Conservation (phyloP, 306 rosid species). For the Cyamopsis tetragonoloba region DNA sequence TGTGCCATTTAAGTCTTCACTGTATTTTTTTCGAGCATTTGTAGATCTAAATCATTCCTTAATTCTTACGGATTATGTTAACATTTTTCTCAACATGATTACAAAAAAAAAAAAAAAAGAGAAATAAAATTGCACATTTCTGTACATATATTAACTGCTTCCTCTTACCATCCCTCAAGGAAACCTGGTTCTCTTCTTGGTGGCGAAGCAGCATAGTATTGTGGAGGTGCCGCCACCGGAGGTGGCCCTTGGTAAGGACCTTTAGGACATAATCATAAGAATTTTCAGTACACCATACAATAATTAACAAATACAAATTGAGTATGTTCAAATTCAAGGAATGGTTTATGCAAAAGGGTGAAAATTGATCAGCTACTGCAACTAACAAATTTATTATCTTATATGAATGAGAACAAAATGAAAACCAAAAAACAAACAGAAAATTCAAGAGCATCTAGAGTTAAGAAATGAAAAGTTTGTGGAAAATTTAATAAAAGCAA, state of each 20-base stretch:
- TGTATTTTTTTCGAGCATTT: no score
- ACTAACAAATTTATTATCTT: not conserved
- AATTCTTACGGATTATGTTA: no score
- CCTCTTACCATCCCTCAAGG: slow-evolving; percentile 47
- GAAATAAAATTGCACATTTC: no score
- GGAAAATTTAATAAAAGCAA: not conserved
- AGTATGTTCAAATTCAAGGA: not conserved
- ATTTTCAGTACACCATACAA: not conserved
- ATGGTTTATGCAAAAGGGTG: not conserved
- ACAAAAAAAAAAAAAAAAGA: no score
- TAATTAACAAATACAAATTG: not conserved
- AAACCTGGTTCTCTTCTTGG: slow-evolving; percentile 38
- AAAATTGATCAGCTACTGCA: not conserved
- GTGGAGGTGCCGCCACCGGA: slow-evolving; percentile 44
- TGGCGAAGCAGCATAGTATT: slow-evolving; percentile 31
- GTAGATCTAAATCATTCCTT: no score
- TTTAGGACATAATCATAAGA: not conserved
- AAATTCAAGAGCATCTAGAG: not conserved
- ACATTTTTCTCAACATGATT: no score
- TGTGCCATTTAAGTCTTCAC: no score
- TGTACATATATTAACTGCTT: no score
- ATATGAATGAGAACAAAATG: not conserved
- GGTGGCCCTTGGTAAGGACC: slow-evolving; percentile 43
- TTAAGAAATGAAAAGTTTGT: not conserved
- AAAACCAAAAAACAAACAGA: not conserved